A percentile compares a stretch with the other conserved stretches of the same genome.
Conservation (phyloP, 2,329 filamentous ascomycete genomes). For the Trematosphaeria pertusa region DNA sequence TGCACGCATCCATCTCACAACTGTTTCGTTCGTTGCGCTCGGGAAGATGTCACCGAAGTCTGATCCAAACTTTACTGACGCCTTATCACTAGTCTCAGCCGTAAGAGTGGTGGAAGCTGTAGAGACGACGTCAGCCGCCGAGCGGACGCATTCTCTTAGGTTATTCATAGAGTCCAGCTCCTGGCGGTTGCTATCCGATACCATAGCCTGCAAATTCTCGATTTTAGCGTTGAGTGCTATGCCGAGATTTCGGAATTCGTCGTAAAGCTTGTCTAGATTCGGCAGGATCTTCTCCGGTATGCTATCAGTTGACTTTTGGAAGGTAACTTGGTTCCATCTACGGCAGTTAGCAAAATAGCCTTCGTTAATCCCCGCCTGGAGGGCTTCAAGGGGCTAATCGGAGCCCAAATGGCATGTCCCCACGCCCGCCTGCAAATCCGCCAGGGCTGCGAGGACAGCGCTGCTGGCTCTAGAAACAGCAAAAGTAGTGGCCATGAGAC, state of each 20-base stretch:
- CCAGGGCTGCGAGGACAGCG: too few relatives aligned
- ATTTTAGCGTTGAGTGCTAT: slow-evolving; percentile 26
- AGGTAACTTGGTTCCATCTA: slow-evolving; percentile 32
- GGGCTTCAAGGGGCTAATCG: too few relatives aligned
- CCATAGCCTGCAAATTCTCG: slow-evolving; percentile 18
- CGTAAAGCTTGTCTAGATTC: slow-evolving; percentile 30
- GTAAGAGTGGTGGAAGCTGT: slow-evolving; percentile 27
- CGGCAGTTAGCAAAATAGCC: too few relatives aligned
- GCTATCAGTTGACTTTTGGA: slow-evolving; percentile 26
- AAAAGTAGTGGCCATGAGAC: too few relatives aligned
- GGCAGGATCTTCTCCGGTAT: slow-evolving; percentile 29
- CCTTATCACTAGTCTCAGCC: slow-evolving; percentile 18
- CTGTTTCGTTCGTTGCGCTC: slow-evolving; percentile 20
- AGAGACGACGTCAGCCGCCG: slow-evolving; percentile 31
- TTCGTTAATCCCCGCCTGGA: too few relatives aligned
- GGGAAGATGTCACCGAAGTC: slow-evolving; percentile 30
- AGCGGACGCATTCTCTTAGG: slow-evolving; percentile 28
- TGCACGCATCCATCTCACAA: slow-evolving; percentile 29
- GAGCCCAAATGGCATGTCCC: too few relatives aligned
- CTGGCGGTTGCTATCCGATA: slow-evolving; percentile 14
- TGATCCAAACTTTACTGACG: slow-evolving; percentile 23
- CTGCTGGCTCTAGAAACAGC: too few relatives aligned
- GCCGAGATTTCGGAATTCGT: slow-evolving; percentile 27
- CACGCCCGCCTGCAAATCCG: too few relatives aligned
- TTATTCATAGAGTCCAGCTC: slow-evolving; percentile 27